A percentile compares a stretch with the other conserved stretches of the same genome.
phyloP scores from a whole-genome alignment of 768 basidiomycete genomes.

The Sporobolomyces pararoseus region DNA sequence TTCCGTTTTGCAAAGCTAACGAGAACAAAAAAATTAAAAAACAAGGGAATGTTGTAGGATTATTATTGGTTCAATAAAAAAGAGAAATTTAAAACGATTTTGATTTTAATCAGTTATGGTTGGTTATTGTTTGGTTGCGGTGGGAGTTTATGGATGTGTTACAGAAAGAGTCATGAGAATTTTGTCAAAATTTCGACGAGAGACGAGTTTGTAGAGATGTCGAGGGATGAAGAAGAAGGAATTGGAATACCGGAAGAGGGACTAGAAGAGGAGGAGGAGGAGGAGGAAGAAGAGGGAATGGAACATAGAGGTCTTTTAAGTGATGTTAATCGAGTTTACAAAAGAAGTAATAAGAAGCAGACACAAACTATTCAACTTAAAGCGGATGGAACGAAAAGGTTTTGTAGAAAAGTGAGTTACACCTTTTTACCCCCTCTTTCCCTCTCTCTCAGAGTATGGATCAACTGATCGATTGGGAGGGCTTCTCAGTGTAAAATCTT shows the following conservation, averaged over 20 bases:
- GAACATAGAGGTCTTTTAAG: too few species aligned
- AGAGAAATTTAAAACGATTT: neutral
- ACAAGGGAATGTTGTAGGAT: too few species aligned
- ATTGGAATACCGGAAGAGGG: neutral
- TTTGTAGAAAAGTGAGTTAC: slow-evolving; percentile 33
- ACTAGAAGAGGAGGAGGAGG: neutral
- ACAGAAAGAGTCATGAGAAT: neutral
- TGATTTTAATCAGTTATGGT: neutral
- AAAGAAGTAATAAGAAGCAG: too few species aligned
- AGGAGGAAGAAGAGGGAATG: slow-evolving; percentile 1
- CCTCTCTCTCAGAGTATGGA: neutral
- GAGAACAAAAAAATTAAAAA: too few species aligned
- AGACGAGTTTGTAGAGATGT: neutral
- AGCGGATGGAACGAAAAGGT: slow-evolving; percentile 25
- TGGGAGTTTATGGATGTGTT: slow-evolving; percentile 8
- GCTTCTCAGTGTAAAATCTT: slow-evolving; percentile 23
- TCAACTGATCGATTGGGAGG: neutral
- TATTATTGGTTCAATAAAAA: neutral
- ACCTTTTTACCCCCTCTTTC: neutral
- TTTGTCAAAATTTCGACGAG: neutral
- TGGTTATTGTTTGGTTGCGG: slow-evolving; percentile 5
- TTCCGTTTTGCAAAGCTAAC: too few species aligned
- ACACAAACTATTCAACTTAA: slow-evolving; percentile 23
- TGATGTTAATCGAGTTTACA: too few species aligned
- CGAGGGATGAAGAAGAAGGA: slow-evolving; percentile 4